phyloP scores from a whole-genome alignment of 129 eudicot species.

The Chrysanthemum seticuspe region DNA sequence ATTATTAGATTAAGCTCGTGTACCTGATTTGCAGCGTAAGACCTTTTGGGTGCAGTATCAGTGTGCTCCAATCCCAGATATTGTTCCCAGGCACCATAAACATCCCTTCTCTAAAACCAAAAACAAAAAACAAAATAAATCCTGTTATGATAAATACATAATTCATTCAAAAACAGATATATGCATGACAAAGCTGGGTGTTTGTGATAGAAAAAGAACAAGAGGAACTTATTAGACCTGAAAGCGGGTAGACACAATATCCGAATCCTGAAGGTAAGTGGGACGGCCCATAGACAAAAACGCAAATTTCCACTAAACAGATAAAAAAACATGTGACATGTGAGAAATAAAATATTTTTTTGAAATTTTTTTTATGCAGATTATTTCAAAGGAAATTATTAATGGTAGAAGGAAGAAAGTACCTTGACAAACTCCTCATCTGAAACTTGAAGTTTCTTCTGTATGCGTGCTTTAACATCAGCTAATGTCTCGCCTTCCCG shows the following conservation, averaged over 20 bases:
- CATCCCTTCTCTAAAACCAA: constrained; percentile 68
- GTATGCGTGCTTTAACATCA: constrained; percentile 69
- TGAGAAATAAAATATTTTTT: neutral
- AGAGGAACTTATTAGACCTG: constrained; percentile 50
- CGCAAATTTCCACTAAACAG: constrained; percentile 76
- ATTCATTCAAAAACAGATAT: too few species aligned
- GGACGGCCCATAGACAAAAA: constrained; percentile 78
- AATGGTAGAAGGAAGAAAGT: neutral
- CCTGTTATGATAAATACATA: too few species aligned
- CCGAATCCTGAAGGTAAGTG: constrained; percentile 73
- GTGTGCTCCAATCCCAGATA: constrained; percentile 90
- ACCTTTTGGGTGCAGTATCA: constrained; percentile 63
- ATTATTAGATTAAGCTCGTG: neutral
- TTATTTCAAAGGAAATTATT: neutral
- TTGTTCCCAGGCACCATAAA: constrained; percentile 87
- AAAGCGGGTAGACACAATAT: constrained; percentile 68
- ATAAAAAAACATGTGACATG: neutral
- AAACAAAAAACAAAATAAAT: too few species aligned
- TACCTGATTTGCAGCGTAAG: constrained; percentile 81
- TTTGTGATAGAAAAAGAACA: neutral
- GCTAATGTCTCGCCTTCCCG: constrained; percentile 80
- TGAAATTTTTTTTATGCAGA: neutral
- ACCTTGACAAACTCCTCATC: constrained; percentile 94
- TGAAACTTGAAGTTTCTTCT: constrained; percentile 75
- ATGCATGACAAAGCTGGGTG: too few species aligned